Base-by-base conservation (phyloP, 495 filamentous ascomycete species). In the Podospora australis region DNA sequence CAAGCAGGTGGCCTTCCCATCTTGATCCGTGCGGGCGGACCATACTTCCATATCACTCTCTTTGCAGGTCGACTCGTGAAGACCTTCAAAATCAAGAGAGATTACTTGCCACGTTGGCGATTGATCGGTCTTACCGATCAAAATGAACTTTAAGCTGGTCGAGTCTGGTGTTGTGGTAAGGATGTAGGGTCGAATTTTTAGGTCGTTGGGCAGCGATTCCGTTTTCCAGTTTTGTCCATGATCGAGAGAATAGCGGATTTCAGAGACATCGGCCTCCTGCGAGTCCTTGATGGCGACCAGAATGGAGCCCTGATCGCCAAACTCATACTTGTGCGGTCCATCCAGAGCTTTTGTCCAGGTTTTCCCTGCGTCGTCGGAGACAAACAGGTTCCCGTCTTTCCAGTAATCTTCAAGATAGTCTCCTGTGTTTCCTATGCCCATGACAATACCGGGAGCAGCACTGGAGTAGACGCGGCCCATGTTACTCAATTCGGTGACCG, bases 251-350 rank as follows among this genome's bases (percentile, higher is more conserved):
- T 88, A 97, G 32, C 63, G 67, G 46, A 96, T 70, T 49, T 74
- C 70, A 9, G 59, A 53, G 24, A 76, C 50, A 29, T 72, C 64
- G n/a, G 36, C 53, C 53, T 85, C 66, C 40, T 88, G 66, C 6
- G 85, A 86, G 54, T 95, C 88, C 26, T 72, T 70, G 30, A 96
- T 70, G 6, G 92, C 92, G 26, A 95, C 74, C 3, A 98, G 71
- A 19, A 97, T 79, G 19, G 89, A 84, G 5, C 92, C 92, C 54
- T 91, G 80, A 52, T 95, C 90, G 23, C 91, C 92, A 65, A 96
- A 90, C 58, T 95, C 89, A 65, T 95, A 97, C 60, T 86, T 91
- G 64, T 97, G 89, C 4, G 90, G 83, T n/a, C 84, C 83, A 17
- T 90, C 70, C 5, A 82, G 73, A 1, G 82, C 87, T 53, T 73